Evolutionary conservation across 495 filamentous ascomycete genomes (phyloP).

Genomic region (Hypoxylon trugodes): DNA sequence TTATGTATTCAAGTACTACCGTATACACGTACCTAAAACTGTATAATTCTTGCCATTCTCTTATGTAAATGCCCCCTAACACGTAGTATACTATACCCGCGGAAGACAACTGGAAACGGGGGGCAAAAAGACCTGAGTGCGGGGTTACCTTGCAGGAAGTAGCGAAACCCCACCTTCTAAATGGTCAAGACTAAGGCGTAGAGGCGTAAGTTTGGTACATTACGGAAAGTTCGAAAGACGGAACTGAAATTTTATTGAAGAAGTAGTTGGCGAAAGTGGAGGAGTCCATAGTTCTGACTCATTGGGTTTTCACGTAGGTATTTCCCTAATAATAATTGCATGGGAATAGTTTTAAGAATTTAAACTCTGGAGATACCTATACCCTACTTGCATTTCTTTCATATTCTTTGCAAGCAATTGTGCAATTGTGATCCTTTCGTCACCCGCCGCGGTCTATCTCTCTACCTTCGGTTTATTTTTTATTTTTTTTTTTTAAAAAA

Average conservation of each 20-base stretch:
- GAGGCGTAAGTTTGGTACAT: no score
- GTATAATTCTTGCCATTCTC: neutral
- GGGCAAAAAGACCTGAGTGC: slow-evolving; percentile 24
- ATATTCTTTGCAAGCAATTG: neutral
- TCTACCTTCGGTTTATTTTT: neutral
- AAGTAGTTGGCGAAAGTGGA: slow-evolving; percentile 18
- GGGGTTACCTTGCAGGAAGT: slow-evolving; percentile 31
- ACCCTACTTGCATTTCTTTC: neutral
- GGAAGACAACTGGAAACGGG: no score
- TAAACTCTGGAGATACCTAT: neutral
- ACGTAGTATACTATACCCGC: no score
- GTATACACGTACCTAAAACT: neutral
- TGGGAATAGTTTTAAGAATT: neutral
- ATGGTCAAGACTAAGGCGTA: no score
- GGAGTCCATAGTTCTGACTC: slow-evolving; percentile 28
- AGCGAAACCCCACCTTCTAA: slow-evolving; percentile 27
- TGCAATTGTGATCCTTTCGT: neutral
- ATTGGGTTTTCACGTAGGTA: slow-evolving; percentile 42
- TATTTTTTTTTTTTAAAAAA: neutral
- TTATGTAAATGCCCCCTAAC: slow-evolving; percentile 11
- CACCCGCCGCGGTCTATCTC: neutral
- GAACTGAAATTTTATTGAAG: slow-evolving; percentile 36
- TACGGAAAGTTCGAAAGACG: slow-evolving; percentile 19
- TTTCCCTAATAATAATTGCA: no score
- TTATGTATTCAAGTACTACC: no score